Evolutionary conservation across 129 eudicot genomes (phyloP).

Genomic region (Scalesia atractyloides): DNA sequence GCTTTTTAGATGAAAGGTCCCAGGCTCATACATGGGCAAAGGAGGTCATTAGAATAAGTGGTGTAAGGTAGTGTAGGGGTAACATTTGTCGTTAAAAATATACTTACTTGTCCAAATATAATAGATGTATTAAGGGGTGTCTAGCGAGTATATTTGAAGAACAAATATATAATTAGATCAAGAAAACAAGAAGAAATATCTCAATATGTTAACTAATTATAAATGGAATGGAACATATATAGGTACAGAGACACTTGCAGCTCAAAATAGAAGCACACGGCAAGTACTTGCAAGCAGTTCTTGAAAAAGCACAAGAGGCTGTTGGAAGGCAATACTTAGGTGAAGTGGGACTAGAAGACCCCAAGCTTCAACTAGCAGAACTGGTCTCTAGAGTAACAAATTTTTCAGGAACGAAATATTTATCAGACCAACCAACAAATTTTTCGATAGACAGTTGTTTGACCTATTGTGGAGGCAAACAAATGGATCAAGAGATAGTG

Average conservation of each 20-base stretch:
- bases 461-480: not conserved
- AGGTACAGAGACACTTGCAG: constrained; percentile 94
- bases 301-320: constrained; percentile 90
- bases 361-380: constrained; percentile 75
- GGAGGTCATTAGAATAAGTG: too few species aligned
- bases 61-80: too few species aligned
- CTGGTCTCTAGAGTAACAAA: constrained; percentile 64
- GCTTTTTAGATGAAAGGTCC: too few species aligned
- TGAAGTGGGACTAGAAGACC: constrained; percentile 63
- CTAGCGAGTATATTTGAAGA: not conserved
- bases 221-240: constrained; percentile 3
- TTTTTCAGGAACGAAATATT: constrained; percentile 46
- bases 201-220: not conserved
- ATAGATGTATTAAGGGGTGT: too few species aligned
- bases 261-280: constrained; percentile 96
- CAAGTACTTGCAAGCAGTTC: constrained; percentile 77
- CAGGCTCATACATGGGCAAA: too few species aligned
- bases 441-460: constrained; percentile 78
- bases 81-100: too few species aligned
- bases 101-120: too few species aligned
- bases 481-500: constrained; percentile 40
- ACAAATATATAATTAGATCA: not conserved
- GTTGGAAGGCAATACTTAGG: constrained; percentile 79
- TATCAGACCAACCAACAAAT: constrained; percentile 50
- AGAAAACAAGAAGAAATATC: not conserved